Percentiles rank a stretch among this genome's conserved stretches.
These are phyloP conservation scores for Gaillardinia entomophila DNA, from an alignment of 805 yeast genomes.

Conservation along the genomic window DNA sequence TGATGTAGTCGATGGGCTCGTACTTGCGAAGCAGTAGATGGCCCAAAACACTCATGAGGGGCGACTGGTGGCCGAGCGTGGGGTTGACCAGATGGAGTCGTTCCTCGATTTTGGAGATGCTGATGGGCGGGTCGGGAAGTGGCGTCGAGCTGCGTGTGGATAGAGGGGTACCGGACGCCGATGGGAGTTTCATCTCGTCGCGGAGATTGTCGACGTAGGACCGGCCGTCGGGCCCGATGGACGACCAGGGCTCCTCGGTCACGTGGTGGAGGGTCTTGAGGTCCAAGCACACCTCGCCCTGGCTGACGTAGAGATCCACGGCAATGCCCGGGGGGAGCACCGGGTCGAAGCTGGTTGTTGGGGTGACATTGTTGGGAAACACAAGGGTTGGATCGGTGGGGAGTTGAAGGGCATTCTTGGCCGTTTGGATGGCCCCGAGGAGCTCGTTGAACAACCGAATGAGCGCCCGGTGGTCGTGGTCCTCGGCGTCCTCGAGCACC, in stretches of 20 bases:
- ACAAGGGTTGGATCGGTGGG: conserved; percentile 50
- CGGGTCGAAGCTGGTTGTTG: conserved; percentile 36
- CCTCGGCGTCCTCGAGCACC: conserved; percentile 6
- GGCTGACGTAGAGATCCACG: conserved; percentile 53
- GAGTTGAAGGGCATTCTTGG: conserved; percentile 28
- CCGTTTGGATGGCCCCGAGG: conserved; percentile 15
- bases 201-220: conserved; percentile 57
- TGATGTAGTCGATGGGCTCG: conserved; percentile 45
- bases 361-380: conserved; percentile 51
- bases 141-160: conserved; percentile 4
- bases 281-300: conserved; percentile 60
- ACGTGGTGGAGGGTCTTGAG: conserved; percentile 46
- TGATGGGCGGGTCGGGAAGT: conserved; percentile 11
- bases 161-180: conserved; percentile 2
- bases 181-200: conserved; percentile 40
- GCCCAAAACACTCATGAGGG: conserved; percentile 16
- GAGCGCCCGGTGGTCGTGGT: conserved; percentile 10
- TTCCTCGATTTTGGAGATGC: conserved; percentile 16
- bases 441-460: conserved; percentile 19
- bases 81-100: conserved; percentile 8
- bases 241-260: conserved; percentile 58
- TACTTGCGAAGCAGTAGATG: conserved; percentile 16
- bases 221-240: conserved; percentile 23
- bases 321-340: conserved; percentile 41
- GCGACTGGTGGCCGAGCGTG: conserved; percentile 4